Base-by-base conservation (phyloP, 2,329 filamentous ascomycete genomes). In the Penicillium sp. region DNA sequence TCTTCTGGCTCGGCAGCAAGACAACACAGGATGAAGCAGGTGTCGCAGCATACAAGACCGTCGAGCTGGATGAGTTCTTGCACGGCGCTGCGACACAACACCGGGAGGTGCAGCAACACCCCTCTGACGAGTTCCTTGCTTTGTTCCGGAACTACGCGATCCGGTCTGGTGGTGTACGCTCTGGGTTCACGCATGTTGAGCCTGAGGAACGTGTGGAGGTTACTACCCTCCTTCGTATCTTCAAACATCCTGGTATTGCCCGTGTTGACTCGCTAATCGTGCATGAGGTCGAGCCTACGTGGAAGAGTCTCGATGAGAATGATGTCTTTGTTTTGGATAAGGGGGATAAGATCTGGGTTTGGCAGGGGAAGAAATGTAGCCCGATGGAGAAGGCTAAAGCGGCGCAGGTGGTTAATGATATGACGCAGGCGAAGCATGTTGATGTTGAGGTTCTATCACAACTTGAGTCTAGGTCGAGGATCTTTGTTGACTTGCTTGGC, bases 331-430 rank as follows among this genome's bases (percentile, higher is more conserved):
- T 89, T 15, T 72, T 89, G 43, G 86, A 89, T 63, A 79, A 79
- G 52, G 81, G 82, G 25, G 77, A 83, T 49, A 88, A 88, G 75
- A 86, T 89, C 63, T 88, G 83, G 80, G 83, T 88, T 4, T 89
- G 87, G 87, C 87, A 89, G 74, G 87, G 87, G 50, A 80, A 79
- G 65, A 79, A 79, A 42, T 87, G 85, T 68, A 86, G 82, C 47
- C 86, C 86, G 0, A 87, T 88, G 84, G 87, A 89, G 68, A 89
- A 87, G 75, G 82, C 83, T 44, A 87, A 86, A 74, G 85, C 86
- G 0, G 86, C 86, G 0, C 85, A 87, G 69, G 84, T 89, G 2
- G 86, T 89, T 5, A 82, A 87, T 52, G 68, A 72, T 23, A 61
- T 73, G 66, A 87, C 82, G 0, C 73, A 84, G 8, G 85, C 84